These are phyloP conservation scores for Phytophthora ohioensis DNA, from an alignment of 352 stramenopile genomes.

Conservation along the genomic window DNA sequence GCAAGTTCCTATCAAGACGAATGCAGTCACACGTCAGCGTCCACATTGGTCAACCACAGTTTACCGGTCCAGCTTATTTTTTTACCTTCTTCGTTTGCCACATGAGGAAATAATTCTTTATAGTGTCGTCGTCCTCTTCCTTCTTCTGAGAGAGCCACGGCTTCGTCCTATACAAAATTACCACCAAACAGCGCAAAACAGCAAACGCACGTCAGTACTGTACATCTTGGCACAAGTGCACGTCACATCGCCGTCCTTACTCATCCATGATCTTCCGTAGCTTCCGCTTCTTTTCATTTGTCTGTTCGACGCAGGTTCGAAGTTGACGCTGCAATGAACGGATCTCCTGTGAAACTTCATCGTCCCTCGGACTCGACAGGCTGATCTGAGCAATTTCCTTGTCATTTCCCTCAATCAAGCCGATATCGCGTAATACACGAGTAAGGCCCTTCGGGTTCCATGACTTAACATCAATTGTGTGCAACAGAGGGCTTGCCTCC, in stretches of 20 bases:
- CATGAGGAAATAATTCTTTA: slow-evolving; percentile 70
- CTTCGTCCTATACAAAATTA: slow-evolving; percentile 49
- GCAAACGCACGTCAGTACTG: slow-evolving; percentile 10
- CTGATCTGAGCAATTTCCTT: slow-evolving; percentile 33
- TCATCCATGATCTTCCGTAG: slow-evolving; percentile 62
- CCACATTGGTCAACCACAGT: not conserved
- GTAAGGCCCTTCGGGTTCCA: slow-evolving; percentile 46
- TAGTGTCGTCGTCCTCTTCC: slow-evolving; percentile 50
- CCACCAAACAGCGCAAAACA: not conserved
- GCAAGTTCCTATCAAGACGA: slow-evolving; percentile 57
- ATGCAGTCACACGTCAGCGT: slow-evolving; percentile 3
- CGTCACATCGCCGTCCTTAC: slow-evolving; percentile 31
- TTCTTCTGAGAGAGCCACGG: slow-evolving; percentile 68
- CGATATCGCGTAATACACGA: slow-evolving; percentile 46
- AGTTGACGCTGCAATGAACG: slow-evolving; percentile 59
- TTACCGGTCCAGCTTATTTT: not conserved
- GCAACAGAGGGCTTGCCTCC: slow-evolving; percentile 13
- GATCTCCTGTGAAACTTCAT: slow-evolving; percentile 76
- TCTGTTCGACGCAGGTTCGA: slow-evolving; percentile 47
- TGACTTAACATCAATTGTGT: slow-evolving; percentile 19
- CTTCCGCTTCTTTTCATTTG: slow-evolving; percentile 70
- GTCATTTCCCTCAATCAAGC: slow-evolving; percentile 54
- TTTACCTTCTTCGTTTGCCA: slow-evolving; percentile 74
- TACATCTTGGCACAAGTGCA: not conserved
- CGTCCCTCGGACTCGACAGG: slow-evolving; percentile 49